Evolutionary conservation across 306 rosid species (phyloP), one percentile per base, ranked within the genome.

Genomic region (Glycine latifolia): DNA sequence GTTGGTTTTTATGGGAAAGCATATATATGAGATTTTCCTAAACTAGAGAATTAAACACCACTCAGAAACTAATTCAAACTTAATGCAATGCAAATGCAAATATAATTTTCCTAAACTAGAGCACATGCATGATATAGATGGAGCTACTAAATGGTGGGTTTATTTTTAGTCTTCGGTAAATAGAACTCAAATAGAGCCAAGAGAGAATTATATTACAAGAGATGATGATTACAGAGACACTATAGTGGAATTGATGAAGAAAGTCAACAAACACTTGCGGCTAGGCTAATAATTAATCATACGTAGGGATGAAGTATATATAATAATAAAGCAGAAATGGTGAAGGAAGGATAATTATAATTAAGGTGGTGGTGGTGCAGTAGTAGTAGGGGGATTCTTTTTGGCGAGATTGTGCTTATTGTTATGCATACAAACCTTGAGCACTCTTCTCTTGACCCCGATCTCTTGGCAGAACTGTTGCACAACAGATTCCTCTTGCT

Each of bases 391-490:
- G 44, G 39, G 67, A 67, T 16, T 82, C 14, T 85, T 88, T 39
- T 85, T 91, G 71, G 93, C 89, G 1, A 89, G 91, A 76, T 80
- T 91, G 76, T 87, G 92, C 71, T 89, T 91, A 56, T 91, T 91
- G 86, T 91, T 91, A 78, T 91, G 96, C 96, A 91, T 91, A 94
- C 96, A 91, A 82, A 91, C 96, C 88, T 91, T 91, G 65, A 91
- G 94, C 0, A 91, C 94, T 84, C 92, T 88, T 79, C 93, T 85
- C 60, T 86, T 91, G 14, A 91, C 88, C 2, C 96, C 96, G 84
- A 91, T 89, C 89, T 91, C 94, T 56, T 90, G 89, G 81, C 96
- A 91, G 89, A 91, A 85, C 15, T 90, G 91, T 61, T 89, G 94
- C 82, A 91, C 89, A 6, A 85, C 86, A 10, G 91, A 84, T n/a